phyloP scores from a whole-genome alignment of 305 asterid genomes.

The Salvia sclarea region DNA sequence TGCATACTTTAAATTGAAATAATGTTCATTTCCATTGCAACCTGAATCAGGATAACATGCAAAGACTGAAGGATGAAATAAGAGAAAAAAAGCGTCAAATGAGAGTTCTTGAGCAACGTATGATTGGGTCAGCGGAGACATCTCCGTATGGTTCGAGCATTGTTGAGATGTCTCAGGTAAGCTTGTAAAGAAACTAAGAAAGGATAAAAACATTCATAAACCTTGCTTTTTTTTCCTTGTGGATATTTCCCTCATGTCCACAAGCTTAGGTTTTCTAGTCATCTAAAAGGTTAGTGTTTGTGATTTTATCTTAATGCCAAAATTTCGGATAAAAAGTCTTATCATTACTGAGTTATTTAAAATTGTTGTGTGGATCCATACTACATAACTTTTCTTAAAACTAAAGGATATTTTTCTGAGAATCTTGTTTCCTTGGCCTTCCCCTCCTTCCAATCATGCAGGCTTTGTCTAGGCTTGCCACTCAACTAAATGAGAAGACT shows the following conservation, averaged over 20 bases:
- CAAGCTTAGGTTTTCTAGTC: background rate
- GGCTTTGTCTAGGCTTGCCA: conserved; percentile 74
- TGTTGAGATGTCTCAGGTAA: conserved; percentile 70
- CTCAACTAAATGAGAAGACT: conserved; percentile 73
- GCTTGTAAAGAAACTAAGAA: conserved; percentile 10
- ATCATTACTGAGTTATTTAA: background rate
- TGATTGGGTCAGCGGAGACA: conserved; percentile 77
- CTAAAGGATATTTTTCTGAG: background rate
- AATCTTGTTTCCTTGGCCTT: conserved; percentile 8
- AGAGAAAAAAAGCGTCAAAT: conserved; percentile 72
- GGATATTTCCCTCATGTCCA: background rate
- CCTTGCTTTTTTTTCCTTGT: background rate
- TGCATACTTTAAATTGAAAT: conserved; percentile 23
- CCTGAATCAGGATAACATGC: conserved; percentile 58
- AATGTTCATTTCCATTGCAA: conserved; percentile 30
- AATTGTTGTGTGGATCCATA: background rate
- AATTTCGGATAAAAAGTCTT: background rate
- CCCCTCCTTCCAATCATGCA: conserved; percentile 20
- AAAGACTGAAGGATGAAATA: conserved; percentile 66
- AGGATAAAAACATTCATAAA: conserved; percentile 15
- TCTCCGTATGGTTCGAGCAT: conserved; percentile 52
- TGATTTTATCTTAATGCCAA: background rate
- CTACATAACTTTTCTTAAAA: background rate
- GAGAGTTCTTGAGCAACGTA: conserved; percentile 69
- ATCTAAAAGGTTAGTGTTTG: background rate